Conservation (phyloP, 2,329 filamentous ascomycete genomes). For the Diaporthe longicolla region DNA sequence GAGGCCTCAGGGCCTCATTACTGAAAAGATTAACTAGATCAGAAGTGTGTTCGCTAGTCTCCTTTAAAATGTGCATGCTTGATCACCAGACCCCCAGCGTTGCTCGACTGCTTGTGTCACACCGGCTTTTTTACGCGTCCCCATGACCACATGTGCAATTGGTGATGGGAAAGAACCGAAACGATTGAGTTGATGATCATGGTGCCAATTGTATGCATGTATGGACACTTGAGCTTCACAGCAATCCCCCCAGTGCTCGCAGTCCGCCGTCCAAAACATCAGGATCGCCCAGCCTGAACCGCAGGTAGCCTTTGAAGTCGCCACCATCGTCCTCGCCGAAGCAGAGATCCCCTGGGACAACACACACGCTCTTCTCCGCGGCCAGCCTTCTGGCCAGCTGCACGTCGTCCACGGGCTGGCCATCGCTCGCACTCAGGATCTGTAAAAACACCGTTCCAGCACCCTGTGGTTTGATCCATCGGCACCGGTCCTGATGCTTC, state of each 20-base stretch:
- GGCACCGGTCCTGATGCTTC: not conserved
- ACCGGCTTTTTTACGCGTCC: not conserved
- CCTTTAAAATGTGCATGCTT: not conserved
- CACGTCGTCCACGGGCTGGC: constrained; percentile 13
- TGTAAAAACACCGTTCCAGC: constrained; percentile 19
- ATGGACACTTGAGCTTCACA: not conserved
- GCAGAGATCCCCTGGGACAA: constrained; percentile 29
- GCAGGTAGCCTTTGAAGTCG: constrained; percentile 22
- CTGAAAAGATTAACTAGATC: not conserved
- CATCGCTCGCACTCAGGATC: not conserved
- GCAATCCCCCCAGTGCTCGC: not conserved
- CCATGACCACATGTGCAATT: too few species aligned
- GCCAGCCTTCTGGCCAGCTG: constrained; percentile 5
- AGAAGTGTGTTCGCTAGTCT: not conserved
- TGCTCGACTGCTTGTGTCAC: not conserved
- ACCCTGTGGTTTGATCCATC: not conserved
- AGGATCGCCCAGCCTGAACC: constrained; percentile 16
- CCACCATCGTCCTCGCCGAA: constrained; percentile 14
- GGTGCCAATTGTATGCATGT: not conserved
- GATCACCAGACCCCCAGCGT: constrained; percentile 6
- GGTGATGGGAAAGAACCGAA: not conserved
- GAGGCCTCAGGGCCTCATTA: not conserved
- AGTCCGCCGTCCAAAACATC: not conserved
- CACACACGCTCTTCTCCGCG: constrained; percentile 17
- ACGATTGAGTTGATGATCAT: not conserved